Evolutionary conservation across 2,329 filamentous ascomycete genomes (phyloP), one percentile per base, ranked within the genome.

Genomic region (Sporothrix curviconia): DNA sequence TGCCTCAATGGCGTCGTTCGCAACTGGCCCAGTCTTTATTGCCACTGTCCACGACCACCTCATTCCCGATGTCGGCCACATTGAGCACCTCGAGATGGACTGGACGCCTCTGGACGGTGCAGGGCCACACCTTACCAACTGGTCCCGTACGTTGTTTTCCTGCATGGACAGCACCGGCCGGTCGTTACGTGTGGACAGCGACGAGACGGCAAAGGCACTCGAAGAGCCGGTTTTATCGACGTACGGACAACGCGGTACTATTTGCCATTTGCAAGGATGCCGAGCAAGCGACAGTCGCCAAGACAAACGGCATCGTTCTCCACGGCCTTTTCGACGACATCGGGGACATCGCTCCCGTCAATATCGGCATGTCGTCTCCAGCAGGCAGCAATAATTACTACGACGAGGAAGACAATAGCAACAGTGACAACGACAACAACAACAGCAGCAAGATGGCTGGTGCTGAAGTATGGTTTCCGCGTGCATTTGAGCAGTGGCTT

Each of bases 31-130:
- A 78, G 80, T 46, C 74, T 94, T 43, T 96, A 96, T 70, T n/a
- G 73, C 76, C 61, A 87, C 88, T 64, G 76, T 86, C 28, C 22
- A 15, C 62, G 90, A 87, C 55, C 89, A 95, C 67, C 78, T 96
- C 25, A 84, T 84, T 64, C 90, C 90, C 1, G 85, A 86, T 1
- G 79, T 76, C 40, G 92, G 92, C 55, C 81, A 79, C 67, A 79
- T 96, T 56, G 92, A 97, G 71, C 90, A 95, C 64, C 82, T 95
- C 49, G 92, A 97, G 69, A 87, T 97, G 56, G 90, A 97, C 70
- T 89, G 89, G 71, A 76, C 81, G 49, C 90, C 90, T 17, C 83
- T 83, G 87, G 7, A n/a, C 37, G 19, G n/a, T n/a, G n/a, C 7
- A 3, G n/a, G 37, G 15, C 37, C 37, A n/a, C 40, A 44, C 11